These are phyloP conservation scores for Artemisia princeps DNA, from an alignment of 140 eudicot genomes.

Conservation along the genomic window DNA sequence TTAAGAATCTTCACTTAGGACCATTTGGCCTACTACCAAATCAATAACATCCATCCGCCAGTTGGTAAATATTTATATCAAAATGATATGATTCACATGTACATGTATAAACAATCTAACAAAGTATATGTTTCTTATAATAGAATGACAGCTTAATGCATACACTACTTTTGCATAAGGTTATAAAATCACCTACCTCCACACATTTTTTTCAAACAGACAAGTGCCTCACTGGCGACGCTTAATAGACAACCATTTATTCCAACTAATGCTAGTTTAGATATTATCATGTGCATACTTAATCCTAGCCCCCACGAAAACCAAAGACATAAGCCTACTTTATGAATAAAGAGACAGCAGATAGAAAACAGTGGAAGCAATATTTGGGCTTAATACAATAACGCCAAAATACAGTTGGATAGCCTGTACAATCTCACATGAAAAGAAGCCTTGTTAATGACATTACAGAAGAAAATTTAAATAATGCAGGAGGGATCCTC, in stretches of 20 bases:
- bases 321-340: constrained; percentile 46
- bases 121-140: not conserved
- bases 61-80: not conserved
- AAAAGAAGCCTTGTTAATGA: constrained; percentile 63
- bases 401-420: constrained; percentile 74
- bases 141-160: constrained; percentile 6
- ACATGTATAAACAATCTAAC: not conserved
- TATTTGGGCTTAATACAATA: constrained; percentile 29
- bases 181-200: not conserved
- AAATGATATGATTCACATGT: not conserved
- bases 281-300: constrained; percentile 31
- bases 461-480: constrained; percentile 47
- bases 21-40: too few species aligned
- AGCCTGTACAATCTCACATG: constrained; percentile 64
- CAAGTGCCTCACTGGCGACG: constrained; percentile 6
- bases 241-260: too few species aligned
- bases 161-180: not conserved
- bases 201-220: too few species aligned
- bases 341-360: constrained; percentile 40
- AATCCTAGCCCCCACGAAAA: constrained; percentile 33
- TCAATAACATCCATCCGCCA: constrained; percentile 1
- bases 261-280: not conserved
- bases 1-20: not conserved
- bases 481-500: constrained; percentile 33
- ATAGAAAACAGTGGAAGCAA: constrained; percentile 31